Evolutionary conservation across 140 eudicot genomes (phyloP).

Genomic region (Oenanthe javanica): DNA sequence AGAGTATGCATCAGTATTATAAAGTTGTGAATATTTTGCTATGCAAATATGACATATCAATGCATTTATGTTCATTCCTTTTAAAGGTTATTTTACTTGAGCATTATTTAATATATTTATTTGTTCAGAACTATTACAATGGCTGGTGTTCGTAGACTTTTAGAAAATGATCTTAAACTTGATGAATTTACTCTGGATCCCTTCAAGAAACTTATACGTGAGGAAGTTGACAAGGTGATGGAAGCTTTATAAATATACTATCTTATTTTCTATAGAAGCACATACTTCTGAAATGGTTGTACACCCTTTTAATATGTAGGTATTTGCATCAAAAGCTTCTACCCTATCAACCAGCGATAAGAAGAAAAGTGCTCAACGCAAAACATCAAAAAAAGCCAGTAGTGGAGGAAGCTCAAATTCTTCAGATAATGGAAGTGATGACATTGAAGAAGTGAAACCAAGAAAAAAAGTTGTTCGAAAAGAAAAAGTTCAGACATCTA

Average conservation of each 20-base stretch:
- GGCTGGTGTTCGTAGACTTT: constrained; percentile 70
- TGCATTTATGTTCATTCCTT: constrained; percentile 4
- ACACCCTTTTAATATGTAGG: constrained; percentile 32
- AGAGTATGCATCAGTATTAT: constrained; percentile 41
- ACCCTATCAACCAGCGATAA: constrained; percentile 12
- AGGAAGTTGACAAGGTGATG: constrained; percentile 67
- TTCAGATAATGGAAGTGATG: constrained; percentile 33
- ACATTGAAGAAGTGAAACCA: constrained; percentile 32
- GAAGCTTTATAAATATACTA: constrained; percentile 8
- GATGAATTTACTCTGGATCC: constrained; percentile 59
- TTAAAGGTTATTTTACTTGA: not conserved
- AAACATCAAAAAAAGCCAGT: constrained; percentile 28
- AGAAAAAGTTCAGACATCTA: constrained; percentile 35
- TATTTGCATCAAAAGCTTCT: constrained; percentile 34
- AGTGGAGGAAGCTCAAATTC: constrained; percentile 32
- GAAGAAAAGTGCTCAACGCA: constrained; percentile 27
- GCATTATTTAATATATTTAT: not conserved
- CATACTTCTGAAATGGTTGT: not conserved
- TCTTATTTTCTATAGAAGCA: not conserved
- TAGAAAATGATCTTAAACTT: constrained; percentile 86
- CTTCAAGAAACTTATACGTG: constrained; percentile 59
- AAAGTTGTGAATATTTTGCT: not conserved
- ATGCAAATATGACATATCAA: not conserved
- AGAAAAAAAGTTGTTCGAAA: constrained; percentile 42
- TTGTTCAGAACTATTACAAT: constrained; percentile 50